Base-by-base conservation (phyloP, 192 early-diverging fungal species). In the Allomyces macrogynus region DNA sequence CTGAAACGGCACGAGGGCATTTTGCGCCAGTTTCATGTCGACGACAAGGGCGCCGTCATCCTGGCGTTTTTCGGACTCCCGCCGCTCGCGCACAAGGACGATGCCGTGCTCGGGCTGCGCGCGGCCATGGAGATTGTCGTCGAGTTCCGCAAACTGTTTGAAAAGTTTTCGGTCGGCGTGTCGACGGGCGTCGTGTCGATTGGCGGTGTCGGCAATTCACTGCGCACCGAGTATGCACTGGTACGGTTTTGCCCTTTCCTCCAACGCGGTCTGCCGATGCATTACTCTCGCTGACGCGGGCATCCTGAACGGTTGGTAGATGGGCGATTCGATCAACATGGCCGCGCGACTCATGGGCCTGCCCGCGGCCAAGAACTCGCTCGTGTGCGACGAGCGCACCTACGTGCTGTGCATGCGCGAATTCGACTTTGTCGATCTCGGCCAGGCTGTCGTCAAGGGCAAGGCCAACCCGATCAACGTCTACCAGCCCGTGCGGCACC, bases 251-350 rank as follows among this genome's bases (percentile, higher is more conserved):
- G n/a, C n/a, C n/a, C n/a, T n/a, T n/a, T n/a, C n/a, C n/a, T n/a
- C n/a, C n/a, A n/a, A n/a, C n/a, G n/a, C n/a, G n/a, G n/a, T n/a
- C n/a, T n/a, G n/a, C n/a, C n/a, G n/a, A n/a, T n/a, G n/a, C n/a
- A n/a, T n/a, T n/a, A n/a, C n/a, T n/a, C n/a, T n/a, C n/a, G n/a
- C n/a, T n/a, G n/a, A n/a, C n/a, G n/a, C n/a, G n/a, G n/a, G n/a
- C n/a, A n/a, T n/a, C n/a, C n/a, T n/a, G n/a, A n/a, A n/a, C n/a
- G n/a, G n/a, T n/a, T n/a, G n/a, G 23, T 10, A 80, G 78, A 80
- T 80, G 78, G 78, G 78, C 24, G 78, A 80, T 61, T 76, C 78
- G 10, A 80, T 80, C 61, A 80, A 80, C 63, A 80, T 80, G 78
- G 78, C 78, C 5, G 78, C 78, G 5, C 69, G 78, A 14, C 61